Evolutionary conservation across 192 early-diverging fungal genomes (phyloP).

Genomic region (Coemansia sp.): DNA sequence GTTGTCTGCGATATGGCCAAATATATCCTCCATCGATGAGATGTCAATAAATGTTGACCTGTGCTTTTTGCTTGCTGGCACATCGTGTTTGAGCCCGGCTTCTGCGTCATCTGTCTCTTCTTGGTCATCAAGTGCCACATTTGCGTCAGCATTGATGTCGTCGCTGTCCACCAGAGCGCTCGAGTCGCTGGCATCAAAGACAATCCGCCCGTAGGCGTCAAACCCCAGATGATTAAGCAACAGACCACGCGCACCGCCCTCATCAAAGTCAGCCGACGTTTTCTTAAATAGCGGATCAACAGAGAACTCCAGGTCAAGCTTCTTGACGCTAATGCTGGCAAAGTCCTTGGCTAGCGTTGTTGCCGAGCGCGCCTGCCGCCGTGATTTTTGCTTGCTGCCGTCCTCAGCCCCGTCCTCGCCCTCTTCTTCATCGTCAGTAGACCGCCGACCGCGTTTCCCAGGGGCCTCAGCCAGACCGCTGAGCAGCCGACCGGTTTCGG

Average conservation of each 20-base stretch:
- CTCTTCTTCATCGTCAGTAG: slow-evolving; percentile 40
- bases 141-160: slow-evolving; percentile 17
- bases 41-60: slow-evolving; percentile 33
- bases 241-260: slow-evolving; percentile 91
- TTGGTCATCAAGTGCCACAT: background rate
- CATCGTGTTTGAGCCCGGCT: background rate
- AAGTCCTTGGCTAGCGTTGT: slow-evolving; percentile 84
- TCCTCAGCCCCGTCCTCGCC: slow-evolving; percentile 55
- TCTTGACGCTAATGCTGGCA: slow-evolving; percentile 73
- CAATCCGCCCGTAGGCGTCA: slow-evolving; percentile 79
- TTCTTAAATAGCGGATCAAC: slow-evolving; percentile 98
- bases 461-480: slow-evolving; percentile 79
- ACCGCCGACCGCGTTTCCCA: slow-evolving; percentile 48
- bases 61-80: slow-evolving; percentile 17
- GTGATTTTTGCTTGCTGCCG: slow-evolving; percentile 24
- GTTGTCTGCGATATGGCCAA: slow-evolving; percentile 31
- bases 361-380: slow-evolving; percentile 50
- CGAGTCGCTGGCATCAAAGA: slow-evolving; percentile 93
- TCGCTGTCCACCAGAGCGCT: slow-evolving; percentile 52
- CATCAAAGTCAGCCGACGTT: slow-evolving; percentile 97
- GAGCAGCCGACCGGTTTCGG: slow-evolving; percentile 87
- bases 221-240: slow-evolving; percentile 86
- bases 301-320: slow-evolving; percentile 87
- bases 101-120: slow-evolving; percentile 4
- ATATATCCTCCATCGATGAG: slow-evolving; percentile 33